A percentile compares a stretch with the other conserved stretches of the same genome.
These are phyloP conservation scores for Wickerhamomyces silvicola DNA, from an alignment of 805 yeast species.

Conservation along the genomic window DNA sequence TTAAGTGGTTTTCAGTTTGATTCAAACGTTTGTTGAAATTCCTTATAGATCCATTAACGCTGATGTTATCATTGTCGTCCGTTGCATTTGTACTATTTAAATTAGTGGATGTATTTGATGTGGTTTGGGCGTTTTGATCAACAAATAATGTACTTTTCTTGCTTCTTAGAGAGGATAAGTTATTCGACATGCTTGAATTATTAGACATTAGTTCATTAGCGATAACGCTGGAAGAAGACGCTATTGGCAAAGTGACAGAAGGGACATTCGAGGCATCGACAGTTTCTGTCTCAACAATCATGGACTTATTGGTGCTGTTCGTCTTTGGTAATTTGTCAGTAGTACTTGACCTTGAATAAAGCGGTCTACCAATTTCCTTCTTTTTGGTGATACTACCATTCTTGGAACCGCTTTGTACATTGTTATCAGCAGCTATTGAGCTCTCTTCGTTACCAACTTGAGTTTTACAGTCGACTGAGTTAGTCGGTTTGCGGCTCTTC, in stretches of 20 bases:
- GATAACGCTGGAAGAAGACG: slow-evolving; percentile 9
- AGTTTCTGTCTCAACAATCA: slow-evolving; percentile 59
- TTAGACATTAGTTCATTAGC: slow-evolving; percentile 12
- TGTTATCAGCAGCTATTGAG: background rate
- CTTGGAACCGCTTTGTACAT: background rate
- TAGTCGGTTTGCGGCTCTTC: too few relatives aligned
- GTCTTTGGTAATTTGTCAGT: slow-evolving; percentile 15
- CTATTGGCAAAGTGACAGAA: slow-evolving; percentile 22
- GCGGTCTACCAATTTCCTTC: slow-evolving; percentile 19
- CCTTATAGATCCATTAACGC: slow-evolving; percentile 22
- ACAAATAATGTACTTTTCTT: slow-evolving; percentile 30
- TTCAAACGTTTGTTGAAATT: slow-evolving; percentile 14
- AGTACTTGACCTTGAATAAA: slow-evolving; percentile 20
- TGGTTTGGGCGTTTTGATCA: slow-evolving; percentile 9
- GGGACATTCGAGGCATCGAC: slow-evolving; percentile 38
- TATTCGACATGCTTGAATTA: slow-evolving; percentile 22
- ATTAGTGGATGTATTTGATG: slow-evolving; percentile 5
- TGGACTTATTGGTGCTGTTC: slow-evolving; percentile 22
- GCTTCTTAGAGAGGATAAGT: slow-evolving; percentile 25
- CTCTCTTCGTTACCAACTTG: too few relatives aligned
- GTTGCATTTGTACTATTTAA: slow-evolving; percentile 7
- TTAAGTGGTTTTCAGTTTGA: slow-evolving; percentile 14
- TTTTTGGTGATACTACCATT: slow-evolving; percentile 7
- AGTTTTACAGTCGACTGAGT: too few relatives aligned
- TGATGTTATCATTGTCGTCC: slow-evolving; percentile 16